phyloP scores from a whole-genome alignment of 2,329 filamentous ascomycete species.

The Rhynchosporium secalis region DNA sequence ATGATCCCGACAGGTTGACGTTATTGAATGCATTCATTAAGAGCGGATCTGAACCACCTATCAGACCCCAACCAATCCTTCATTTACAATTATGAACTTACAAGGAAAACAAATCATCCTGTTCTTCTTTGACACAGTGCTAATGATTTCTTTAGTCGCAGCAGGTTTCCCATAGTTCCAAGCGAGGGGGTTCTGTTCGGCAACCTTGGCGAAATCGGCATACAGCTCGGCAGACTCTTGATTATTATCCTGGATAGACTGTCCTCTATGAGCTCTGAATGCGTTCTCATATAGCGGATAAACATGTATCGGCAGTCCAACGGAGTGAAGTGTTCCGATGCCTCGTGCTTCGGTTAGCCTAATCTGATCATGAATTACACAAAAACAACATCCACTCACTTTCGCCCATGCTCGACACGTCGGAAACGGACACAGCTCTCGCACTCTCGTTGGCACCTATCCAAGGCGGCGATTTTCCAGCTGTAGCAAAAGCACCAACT shows the following conservation, averaged over 20 bases:
- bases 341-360: constrained; percentile 42
- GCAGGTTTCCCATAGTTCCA: constrained; percentile 55
- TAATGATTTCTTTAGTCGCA: constrained; percentile 52
- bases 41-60: constrained; percentile 54
- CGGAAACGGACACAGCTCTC: constrained; percentile 51
- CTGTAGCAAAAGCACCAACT: constrained; percentile 55
- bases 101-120: constrained; percentile 70
- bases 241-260: constrained; percentile 56
- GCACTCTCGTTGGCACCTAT: constrained; percentile 49
- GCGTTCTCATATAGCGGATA: constrained; percentile 68
- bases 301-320: constrained; percentile 65
- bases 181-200: constrained; percentile 37
- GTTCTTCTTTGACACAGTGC: constrained; percentile 55
- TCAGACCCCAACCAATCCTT: constrained; percentile 21
- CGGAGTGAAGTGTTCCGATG: constrained; percentile 55
- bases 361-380: background rate
- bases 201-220: constrained; percentile 15
- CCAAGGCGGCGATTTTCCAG: constrained; percentile 60
- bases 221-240: constrained; percentile 58
- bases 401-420: constrained; percentile 46
- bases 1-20: constrained; percentile 62
- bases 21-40: constrained; percentile 73
- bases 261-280: constrained; percentile 56
- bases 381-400: constrained; percentile 39
- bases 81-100: constrained; percentile 40